phyloP scores from a whole-genome alignment of 805 yeast genomes.

The Candida odintsovae region DNA sequence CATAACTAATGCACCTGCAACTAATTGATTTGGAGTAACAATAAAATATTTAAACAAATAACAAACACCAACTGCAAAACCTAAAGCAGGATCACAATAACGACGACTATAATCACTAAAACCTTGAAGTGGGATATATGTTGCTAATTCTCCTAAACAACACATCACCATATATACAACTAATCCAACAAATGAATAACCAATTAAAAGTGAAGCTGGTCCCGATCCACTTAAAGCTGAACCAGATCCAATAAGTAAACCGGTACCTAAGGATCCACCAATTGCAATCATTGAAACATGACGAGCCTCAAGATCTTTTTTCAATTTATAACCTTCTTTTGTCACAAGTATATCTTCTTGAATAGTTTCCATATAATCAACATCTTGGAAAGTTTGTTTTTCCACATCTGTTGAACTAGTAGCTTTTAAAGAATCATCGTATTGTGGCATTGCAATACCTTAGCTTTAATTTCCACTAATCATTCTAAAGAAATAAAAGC shows the following conservation, averaged over 20 bases:
- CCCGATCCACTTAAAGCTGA: constrained; percentile 52
- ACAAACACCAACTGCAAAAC: constrained; percentile 26
- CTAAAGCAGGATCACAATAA: constrained; percentile 29
- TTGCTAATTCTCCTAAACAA: constrained; percentile 64
- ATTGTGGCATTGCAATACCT: neutral
- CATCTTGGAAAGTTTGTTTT: neutral
- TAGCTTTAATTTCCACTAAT: too few species aligned
- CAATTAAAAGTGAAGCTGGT: constrained; percentile 49
- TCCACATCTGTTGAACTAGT: neutral
- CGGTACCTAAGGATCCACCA: constrained; percentile 72
- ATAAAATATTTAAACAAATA: constrained; percentile 22
- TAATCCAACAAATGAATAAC: constrained; percentile 66
- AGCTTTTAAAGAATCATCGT: neutral
- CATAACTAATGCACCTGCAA: constrained; percentile 48
- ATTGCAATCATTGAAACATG: constrained; percentile 65
- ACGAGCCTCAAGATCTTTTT: constrained; percentile 40
- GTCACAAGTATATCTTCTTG: constrained; percentile 44
- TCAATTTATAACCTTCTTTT: constrained; percentile 21
- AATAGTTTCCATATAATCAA: constrained; percentile 47
- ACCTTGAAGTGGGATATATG: constrained; percentile 61
- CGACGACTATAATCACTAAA: constrained; percentile 55
- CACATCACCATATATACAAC: constrained; percentile 65
- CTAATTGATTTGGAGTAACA: constrained; percentile 37
- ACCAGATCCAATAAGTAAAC: constrained; percentile 63
- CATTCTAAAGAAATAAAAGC: too few species aligned